Conservation (phyloP, 2,329 filamentous ascomycete species). For the Penicillium sp. region DNA sequence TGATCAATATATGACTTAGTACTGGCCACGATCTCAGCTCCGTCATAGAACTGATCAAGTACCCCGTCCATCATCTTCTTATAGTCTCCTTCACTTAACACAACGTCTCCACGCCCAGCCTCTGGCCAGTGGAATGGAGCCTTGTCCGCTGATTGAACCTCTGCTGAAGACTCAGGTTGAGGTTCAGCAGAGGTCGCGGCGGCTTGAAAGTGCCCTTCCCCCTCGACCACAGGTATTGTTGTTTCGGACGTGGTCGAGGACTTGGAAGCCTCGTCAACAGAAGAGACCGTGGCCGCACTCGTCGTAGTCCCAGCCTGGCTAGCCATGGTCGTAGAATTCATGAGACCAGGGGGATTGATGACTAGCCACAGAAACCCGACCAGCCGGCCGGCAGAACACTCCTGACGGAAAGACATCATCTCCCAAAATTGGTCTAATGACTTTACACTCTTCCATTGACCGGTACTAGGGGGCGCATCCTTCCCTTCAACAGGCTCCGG, state of each 20-base stretch:
- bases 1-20: constrained; percentile 46
- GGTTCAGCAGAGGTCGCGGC: background rate
- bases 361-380: constrained; percentile 96
- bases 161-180: background rate
- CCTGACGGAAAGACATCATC: constrained; percentile 94
- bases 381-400: constrained; percentile 87
- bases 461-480: constrained; percentile 51
- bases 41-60: constrained; percentile 46
- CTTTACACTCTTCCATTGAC: constrained; percentile 80
- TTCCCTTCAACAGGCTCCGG: constrained; percentile 38
- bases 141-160: constrained; percentile 9
- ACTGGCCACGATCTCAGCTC: constrained; percentile 39
- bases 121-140: constrained; percentile 39
- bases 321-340: constrained; percentile 38
- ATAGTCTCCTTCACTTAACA: constrained; percentile 44
- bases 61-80: constrained; percentile 42
- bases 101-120: constrained; percentile 35
- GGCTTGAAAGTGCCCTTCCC: background rate
- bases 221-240: background rate
- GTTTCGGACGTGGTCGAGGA: background rate
- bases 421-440: constrained; percentile 96
- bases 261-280: background rate
- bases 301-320: constrained; percentile 20
- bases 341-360: constrained; percentile 62
- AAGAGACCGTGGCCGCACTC: background rate